Percentiles rank a stretch among this genome's conserved stretches.
phyloP scores from a whole-genome alignment of 371 early-diverging fungal species.

The Conidiobolus incongruus region DNA sequence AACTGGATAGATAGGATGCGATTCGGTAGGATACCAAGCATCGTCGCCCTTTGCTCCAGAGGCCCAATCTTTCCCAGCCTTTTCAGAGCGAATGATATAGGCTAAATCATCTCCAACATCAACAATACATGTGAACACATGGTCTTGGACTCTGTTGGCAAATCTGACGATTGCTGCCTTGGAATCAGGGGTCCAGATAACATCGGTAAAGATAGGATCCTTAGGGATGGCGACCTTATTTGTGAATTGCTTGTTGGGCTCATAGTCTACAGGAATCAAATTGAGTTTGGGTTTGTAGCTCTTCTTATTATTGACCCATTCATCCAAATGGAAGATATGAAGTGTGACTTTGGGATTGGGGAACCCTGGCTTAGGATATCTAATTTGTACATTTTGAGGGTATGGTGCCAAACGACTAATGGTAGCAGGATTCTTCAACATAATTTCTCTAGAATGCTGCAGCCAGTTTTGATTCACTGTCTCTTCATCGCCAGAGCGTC shows the following conservation, averaged over 20 bases:
- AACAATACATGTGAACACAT: not conserved
- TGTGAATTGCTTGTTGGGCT: not conserved
- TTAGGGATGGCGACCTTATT: not conserved
- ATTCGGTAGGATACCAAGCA: constrained; percentile 3
- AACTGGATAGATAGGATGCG: not conserved
- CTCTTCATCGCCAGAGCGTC: constrained; percentile 40
- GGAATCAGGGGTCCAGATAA: not conserved
- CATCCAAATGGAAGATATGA: constrained; percentile 25
- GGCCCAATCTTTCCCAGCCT: not conserved
- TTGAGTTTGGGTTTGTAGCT: too few species aligned
- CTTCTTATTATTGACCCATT: not conserved
- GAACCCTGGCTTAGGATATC: constrained; percentile 29
- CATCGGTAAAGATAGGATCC: not conserved
- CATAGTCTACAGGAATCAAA: too few species aligned
- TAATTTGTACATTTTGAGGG: constrained; percentile 1
- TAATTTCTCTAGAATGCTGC: constrained; percentile 16
- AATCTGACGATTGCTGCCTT: not conserved
- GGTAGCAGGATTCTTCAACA: too few species aligned
- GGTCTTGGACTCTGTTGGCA: not conserved
- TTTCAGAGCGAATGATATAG: not conserved
- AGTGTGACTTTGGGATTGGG: constrained; percentile 66
- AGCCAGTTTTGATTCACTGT: constrained; percentile 66
- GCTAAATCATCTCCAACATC: not conserved
- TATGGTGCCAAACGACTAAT: not conserved
- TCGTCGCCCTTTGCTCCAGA: not conserved